Conservation (phyloP, 306 rosid genomes). For the Castanospermum australe region DNA sequence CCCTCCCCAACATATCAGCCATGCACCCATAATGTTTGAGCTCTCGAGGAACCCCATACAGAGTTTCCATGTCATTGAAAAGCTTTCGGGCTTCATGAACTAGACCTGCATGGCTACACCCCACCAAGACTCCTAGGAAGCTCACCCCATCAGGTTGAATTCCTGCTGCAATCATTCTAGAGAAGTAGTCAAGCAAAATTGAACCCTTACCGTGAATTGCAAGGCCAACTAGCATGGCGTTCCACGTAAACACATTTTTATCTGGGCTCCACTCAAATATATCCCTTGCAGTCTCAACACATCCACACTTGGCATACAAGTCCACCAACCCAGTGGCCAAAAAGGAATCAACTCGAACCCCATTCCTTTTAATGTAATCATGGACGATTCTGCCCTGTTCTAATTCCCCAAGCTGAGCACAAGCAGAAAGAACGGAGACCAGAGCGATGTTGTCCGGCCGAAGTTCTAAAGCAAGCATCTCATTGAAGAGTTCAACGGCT, state of each 20-base stretch:
- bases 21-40: conserved; percentile 77
- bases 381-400: conserved; percentile 62
- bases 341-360: conserved; percentile 46
- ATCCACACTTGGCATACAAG: conserved; percentile 76
- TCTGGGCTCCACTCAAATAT: conserved; percentile 48
- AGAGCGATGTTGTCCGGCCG: conserved; percentile 59
- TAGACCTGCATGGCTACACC: conserved; percentile 76
- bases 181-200: conserved; percentile 40
- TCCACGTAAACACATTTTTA: conserved; percentile 68
- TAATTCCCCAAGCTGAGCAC: conserved; percentile 62
- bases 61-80: conserved; percentile 60
- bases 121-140: conserved; percentile 66
- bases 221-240: conserved; percentile 78
- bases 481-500: conserved; percentile 48
- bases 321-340: conserved; percentile 75
- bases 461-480: conserved; percentile 41
- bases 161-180: conserved; percentile 47
- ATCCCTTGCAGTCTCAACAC: conserved; percentile 52
- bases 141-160: conserved; percentile 66
- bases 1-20: conserved; percentile 76
- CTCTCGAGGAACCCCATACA: conserved; percentile 54
- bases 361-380: conserved; percentile 39
- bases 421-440: conserved; percentile 76
- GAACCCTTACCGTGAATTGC: conserved; percentile 70
- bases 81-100: conserved; percentile 57